phyloP scores from a whole-genome alignment of 176 grass and related monocot genomes.

The Oryza meridionalis region DNA sequence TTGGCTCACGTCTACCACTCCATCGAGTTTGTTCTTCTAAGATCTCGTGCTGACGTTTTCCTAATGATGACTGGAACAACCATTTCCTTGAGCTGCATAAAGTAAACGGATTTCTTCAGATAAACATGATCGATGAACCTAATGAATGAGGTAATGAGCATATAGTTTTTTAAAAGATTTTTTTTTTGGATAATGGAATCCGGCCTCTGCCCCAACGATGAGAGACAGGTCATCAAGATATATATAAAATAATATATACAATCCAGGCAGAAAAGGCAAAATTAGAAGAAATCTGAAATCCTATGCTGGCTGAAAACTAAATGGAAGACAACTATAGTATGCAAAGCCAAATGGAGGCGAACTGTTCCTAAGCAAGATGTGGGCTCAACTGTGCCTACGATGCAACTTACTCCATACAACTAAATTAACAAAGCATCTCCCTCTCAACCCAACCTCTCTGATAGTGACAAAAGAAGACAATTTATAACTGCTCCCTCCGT shows the following conservation, averaged over 20 bases:
- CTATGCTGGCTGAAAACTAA: background rate
- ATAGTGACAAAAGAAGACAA: slow-evolving; percentile 1
- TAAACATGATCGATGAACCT: background rate
- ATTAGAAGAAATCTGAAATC: background rate
- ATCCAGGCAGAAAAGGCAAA: background rate
- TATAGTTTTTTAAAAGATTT: background rate
- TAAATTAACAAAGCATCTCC: background rate
- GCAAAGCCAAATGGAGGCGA: background rate
- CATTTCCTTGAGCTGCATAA: slow-evolving; percentile 77
- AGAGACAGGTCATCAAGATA: too few relatives aligned
- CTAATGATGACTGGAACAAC: slow-evolving; percentile 56
- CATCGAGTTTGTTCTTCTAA: slow-evolving; percentile 76
- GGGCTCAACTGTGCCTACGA: background rate
- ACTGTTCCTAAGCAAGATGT: slow-evolving; percentile 11
- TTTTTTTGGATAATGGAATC: too few relatives aligned
- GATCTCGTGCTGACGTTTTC: slow-evolving; percentile 51
- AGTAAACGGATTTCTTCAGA: slow-evolving; percentile 28
- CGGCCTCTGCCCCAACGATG: too few relatives aligned
- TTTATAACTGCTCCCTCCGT: too few relatives aligned
- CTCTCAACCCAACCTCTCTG: background rate
- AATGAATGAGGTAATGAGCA: background rate
- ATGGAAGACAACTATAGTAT: background rate
- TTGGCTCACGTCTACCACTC: slow-evolving; percentile 64
- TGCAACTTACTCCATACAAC: background rate
- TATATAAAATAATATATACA: background rate